phyloP scores from a whole-genome alignment of 202 grass and related monocot species.

The Schoenoplectus triqueter region DNA sequence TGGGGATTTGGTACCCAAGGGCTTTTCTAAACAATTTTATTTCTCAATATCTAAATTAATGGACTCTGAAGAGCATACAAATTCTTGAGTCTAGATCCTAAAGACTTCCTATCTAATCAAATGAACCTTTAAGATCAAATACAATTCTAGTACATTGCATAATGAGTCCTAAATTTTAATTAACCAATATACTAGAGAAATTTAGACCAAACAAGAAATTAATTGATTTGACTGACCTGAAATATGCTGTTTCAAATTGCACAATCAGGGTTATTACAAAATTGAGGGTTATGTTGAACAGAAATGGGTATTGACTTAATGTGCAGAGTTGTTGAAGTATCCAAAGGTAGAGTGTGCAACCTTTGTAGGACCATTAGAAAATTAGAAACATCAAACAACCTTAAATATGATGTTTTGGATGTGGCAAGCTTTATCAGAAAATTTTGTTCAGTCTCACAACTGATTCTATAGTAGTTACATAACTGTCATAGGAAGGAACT shows the following conservation, averaged over 20 bases:
- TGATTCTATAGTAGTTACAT: not conserved
- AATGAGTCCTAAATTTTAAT: not conserved
- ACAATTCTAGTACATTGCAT: not conserved
- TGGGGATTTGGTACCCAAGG: not conserved
- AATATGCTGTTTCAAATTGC: not conserved
- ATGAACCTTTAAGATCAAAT: not conserved
- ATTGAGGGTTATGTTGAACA: slow-evolving; percentile 4
- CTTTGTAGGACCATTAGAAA: not conserved
- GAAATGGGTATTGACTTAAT: not conserved
- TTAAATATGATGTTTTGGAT: not conserved
- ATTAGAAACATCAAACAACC: too few species aligned
- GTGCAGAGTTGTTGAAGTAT: not conserved
- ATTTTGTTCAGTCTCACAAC: not conserved
- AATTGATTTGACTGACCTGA: not conserved
- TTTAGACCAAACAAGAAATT: not conserved
- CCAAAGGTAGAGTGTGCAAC: not conserved
- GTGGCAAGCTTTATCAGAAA: not conserved
- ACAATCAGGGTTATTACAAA: not conserved
- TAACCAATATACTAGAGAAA: not conserved
- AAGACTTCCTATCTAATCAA: not conserved
- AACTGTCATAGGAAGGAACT: too few species aligned
- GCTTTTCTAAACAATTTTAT: not conserved
- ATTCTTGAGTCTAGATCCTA: not conserved
- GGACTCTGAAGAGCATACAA: not conserved
- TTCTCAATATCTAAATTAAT: not conserved